Percentiles rank a stretch among this genome's conserved stretches.
phyloP scores from a whole-genome alignment of 768 basidiomycete genomes.

The Pholiota microspora region DNA sequence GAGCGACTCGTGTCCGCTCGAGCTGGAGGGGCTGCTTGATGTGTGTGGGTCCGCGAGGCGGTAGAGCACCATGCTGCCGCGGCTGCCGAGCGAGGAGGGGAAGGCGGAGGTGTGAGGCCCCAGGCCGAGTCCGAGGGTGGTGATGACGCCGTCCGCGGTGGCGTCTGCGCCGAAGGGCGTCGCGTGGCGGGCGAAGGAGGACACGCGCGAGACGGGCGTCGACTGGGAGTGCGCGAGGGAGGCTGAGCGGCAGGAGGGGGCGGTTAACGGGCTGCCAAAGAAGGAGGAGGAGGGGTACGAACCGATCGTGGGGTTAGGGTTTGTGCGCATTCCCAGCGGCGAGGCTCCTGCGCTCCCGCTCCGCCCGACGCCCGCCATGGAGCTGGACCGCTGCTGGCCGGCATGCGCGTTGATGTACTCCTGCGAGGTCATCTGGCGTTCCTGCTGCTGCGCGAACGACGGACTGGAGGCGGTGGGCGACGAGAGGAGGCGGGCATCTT shows the following conservation, averaged over 20 bases:
- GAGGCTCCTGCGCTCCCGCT: constrained; percentile 4
- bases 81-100: constrained; percentile 12
- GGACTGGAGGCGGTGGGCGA: constrained; percentile 4
- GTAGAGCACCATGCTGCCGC: constrained; percentile 68
- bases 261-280: neutral
- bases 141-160: constrained; percentile 1
- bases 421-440: constrained; percentile 1
- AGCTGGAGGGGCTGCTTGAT: neutral
- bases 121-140: constrained; percentile 6
- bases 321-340: neutral
- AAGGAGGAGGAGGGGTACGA: constrained; percentile 1
- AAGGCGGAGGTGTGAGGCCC: constrained; percentile 11
- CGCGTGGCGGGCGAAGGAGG: constrained; percentile 14
- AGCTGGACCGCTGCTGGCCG: neutral
- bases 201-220: constrained; percentile 39
- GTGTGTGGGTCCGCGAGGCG: constrained; percentile 44
- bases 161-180: neutral
- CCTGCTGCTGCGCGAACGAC: neutral
- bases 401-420: neutral
- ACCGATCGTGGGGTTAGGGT: neutral
- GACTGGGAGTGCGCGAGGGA: constrained; percentile 30
- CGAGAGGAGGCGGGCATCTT: constrained; percentile 15
- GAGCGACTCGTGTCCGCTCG: constrained; percentile 20
- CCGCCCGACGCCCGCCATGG: neutral
- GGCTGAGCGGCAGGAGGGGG: constrained; percentile 24